phyloP scores from a whole-genome alignment of 202 grass and related monocot species.

The Saccharum hybrid region DNA sequence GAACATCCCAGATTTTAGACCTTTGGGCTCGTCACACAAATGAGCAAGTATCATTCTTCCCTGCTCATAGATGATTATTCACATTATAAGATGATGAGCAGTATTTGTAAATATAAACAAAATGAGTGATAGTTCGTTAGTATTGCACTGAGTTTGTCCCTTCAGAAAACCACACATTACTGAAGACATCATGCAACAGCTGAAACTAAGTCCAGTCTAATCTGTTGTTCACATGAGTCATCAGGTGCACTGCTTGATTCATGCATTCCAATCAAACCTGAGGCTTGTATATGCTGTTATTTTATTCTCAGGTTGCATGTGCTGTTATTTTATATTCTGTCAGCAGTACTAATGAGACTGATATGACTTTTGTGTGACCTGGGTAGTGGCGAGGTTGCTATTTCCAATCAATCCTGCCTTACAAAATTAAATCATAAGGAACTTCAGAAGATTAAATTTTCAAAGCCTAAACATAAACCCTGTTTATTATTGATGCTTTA shows the following conservation, averaged over 20 bases:
- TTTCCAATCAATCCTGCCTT: not conserved
- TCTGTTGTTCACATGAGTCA: not conserved
- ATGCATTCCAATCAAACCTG: not conserved
- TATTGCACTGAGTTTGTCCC: not conserved
- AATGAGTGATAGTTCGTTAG: slow-evolving; percentile 9
- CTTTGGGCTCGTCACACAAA: slow-evolving; percentile 89
- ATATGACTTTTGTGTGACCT: not conserved
- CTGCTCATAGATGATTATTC: slow-evolving; percentile 60
- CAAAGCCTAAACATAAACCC: not conserved
- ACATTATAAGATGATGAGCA: slow-evolving; percentile 36
- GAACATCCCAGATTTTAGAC: slow-evolving; percentile 97
- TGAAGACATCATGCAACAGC: not conserved
- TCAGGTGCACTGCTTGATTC: slow-evolving; percentile 6
- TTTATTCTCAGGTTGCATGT: too few relatives aligned
- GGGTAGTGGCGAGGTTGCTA: not conserved
- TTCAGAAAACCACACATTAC: not conserved
- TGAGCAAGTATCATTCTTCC: slow-evolving; percentile 99
- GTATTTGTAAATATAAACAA: slow-evolving; percentile 25
- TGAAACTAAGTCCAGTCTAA: slow-evolving; percentile 1
- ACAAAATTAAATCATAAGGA: not conserved
- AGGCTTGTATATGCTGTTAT: too few relatives aligned
- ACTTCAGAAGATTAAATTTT: not conserved
- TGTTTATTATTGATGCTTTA: not conserved
- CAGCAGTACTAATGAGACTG: not conserved
- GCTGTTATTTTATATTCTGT: too few relatives aligned